Conservation (phyloP, 441 rosid species). For the Populus tomentosa region DNA sequence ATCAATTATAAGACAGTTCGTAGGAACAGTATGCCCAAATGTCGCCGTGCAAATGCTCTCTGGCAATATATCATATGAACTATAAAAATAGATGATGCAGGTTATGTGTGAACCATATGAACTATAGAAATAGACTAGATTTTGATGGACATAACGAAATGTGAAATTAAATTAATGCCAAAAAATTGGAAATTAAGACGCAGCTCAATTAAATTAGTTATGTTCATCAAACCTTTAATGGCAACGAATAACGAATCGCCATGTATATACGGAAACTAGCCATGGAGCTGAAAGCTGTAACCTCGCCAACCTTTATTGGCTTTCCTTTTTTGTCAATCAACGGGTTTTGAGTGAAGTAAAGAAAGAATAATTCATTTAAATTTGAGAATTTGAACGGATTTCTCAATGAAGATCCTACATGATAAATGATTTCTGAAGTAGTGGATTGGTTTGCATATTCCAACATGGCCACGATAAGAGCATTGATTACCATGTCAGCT, state of each 20-base stretch:
- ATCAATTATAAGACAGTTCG: too few species aligned
- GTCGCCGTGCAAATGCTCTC: too few species aligned
- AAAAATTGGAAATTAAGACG: too few species aligned
- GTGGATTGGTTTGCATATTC: conserved; percentile 31
- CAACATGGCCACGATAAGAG: conserved; percentile 47
- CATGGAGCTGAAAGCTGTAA: conserved; percentile 41
- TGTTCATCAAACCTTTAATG: conserved; percentile 45
- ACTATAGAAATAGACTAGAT: too few species aligned
- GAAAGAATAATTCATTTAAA: conserved; percentile 37
- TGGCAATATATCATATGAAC: too few species aligned
- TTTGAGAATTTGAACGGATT: conserved; percentile 39
- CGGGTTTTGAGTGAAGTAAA: conserved; percentile 57
- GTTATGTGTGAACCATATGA: too few species aligned
- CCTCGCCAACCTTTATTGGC: conserved; percentile 42
- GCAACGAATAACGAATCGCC: conserved; percentile 49
- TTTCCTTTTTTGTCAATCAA: conserved; percentile 61
- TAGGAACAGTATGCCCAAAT: too few species aligned
- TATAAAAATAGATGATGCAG: too few species aligned
- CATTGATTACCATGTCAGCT: conserved; percentile 39
- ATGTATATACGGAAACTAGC: conserved; percentile 58
- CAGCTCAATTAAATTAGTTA: not conserved
- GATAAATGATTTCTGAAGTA: conserved; percentile 36
- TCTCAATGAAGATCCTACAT: conserved; percentile 60
- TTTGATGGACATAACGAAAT: too few species aligned
- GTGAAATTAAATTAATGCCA: too few species aligned